Evolutionary conservation across 768 basidiomycete genomes (phyloP).

Genomic region (Lactifluus volemus): DNA sequence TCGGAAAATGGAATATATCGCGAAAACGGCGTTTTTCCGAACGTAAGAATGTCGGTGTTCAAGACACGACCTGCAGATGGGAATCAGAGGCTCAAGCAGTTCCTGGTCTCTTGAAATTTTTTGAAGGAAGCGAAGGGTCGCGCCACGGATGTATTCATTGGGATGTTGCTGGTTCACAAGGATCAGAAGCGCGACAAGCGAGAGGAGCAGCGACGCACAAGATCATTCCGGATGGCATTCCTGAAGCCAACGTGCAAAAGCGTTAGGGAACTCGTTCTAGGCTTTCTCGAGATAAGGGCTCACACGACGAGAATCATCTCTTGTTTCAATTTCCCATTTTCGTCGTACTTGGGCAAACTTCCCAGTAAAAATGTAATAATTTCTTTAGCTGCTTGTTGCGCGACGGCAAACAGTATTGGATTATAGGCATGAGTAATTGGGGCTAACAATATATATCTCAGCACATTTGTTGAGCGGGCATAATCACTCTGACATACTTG

Average conservation of each 20-base stretch:
- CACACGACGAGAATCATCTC: conserved; percentile 99
- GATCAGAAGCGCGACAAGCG: conserved; percentile 1
- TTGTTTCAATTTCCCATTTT: conserved; percentile 94
- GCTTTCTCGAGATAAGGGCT: conserved; percentile 29
- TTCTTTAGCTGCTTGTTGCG: conserved; percentile 97
- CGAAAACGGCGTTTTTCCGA: conserved; percentile 96
- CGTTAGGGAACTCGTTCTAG: conserved; percentile 1
- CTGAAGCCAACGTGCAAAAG: conserved; percentile 31
- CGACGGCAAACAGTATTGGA: conserved; percentile 95
- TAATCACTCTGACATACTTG: conserved; percentile 46
- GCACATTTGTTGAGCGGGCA: not conserved
- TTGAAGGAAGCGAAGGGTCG: conserved; percentile 92
- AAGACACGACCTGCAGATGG: conserved; percentile 86
- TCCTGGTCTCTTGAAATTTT: conserved; percentile 92
- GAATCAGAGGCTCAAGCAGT: conserved; percentile 91
- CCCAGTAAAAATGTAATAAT: conserved; percentile 91
- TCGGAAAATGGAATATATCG: conserved; percentile 89
- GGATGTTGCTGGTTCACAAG: conserved; percentile 75
- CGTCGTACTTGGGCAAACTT: conserved; percentile 96
- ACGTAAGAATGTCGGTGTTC: conserved; percentile 98
- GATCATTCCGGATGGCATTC: conserved; percentile 96
- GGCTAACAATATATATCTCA: conserved; percentile 41
- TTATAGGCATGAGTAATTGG: conserved; percentile 93
- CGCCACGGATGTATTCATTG: conserved; percentile 98
- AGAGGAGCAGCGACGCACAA: conserved; percentile 43